Evolutionary conservation across 768 basidiomycete species (phyloP).

Genomic region (Tricholoma saponaceum): DNA sequence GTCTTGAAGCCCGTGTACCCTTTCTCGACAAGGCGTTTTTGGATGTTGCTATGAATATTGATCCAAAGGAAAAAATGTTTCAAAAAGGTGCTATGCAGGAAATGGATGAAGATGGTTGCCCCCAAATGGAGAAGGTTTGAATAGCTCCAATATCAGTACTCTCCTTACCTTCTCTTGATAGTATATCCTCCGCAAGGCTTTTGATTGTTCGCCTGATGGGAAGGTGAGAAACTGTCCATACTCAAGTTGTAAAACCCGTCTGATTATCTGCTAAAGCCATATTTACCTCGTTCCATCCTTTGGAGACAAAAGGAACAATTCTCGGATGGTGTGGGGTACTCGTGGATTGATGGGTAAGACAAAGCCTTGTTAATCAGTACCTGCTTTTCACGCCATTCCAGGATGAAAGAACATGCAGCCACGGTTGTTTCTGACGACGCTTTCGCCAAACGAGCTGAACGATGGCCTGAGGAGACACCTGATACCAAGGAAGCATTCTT

Average conservation of each 20-base stretch:
- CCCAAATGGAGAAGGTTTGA: conserved; percentile 91
- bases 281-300: conserved; percentile 89
- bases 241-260: neutral
- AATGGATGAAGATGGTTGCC: conserved; percentile 80
- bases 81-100: conserved; percentile 71
- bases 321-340: conserved; percentile 97
- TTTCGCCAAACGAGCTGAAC: conserved; percentile 65
- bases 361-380: neutral
- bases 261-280: conserved; percentile 50
- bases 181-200: conserved; percentile 96
- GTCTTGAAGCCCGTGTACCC: conserved; percentile 95
- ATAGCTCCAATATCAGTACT: neutral
- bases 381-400: conserved; percentile 22
- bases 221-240: conserved; percentile 40
- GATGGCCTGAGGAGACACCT: conserved; percentile 79
- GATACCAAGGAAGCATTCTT: conserved; percentile 97
- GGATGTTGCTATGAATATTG: conserved; percentile 88
- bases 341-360: conserved; percentile 93
- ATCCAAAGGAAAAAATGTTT: conserved; percentile 87
- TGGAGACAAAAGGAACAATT: conserved; percentile 99
- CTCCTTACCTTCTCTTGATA: conserved; percentile 22
- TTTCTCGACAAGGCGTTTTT: conserved; percentile 98
- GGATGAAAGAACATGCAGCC: conserved; percentile 88
- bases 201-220: conserved; percentile 79
- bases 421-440: conserved; percentile 74